Evolutionary conservation across 2,329 filamentous ascomycete genomes (phyloP).

Genomic region (Pseudopyrenochaeta lycopersici): DNA sequence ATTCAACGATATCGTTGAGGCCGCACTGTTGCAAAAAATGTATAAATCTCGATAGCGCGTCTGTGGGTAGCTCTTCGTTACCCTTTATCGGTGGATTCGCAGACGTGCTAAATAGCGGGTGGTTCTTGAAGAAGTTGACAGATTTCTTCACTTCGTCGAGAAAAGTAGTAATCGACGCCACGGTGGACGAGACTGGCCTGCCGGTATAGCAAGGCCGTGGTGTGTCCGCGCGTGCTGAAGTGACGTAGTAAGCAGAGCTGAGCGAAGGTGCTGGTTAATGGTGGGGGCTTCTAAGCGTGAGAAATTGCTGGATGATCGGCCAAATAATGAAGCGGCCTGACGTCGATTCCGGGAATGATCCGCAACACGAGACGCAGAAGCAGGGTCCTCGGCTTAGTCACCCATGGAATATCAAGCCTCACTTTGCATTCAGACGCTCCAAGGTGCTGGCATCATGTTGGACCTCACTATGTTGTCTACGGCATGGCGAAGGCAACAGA

Average conservation of each 20-base stretch:
- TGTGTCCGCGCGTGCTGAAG: slow-evolving; percentile 16
- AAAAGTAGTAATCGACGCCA: slow-evolving; percentile 46
- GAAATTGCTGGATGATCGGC: slow-evolving; percentile 17
- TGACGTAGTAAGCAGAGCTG: slow-evolving; percentile 25
- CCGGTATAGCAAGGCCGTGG: slow-evolving; percentile 22
- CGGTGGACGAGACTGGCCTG: slow-evolving; percentile 35
- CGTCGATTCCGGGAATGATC: slow-evolving; percentile 22
- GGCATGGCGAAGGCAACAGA: no score
- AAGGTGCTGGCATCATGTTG: neutral
- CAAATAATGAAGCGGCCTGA: slow-evolving; percentile 29
- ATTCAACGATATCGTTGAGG: slow-evolving; percentile 30
- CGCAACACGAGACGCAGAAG: slow-evolving; percentile 11
- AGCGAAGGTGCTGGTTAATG: slow-evolving; percentile 22
- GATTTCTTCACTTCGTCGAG: slow-evolving; percentile 49
- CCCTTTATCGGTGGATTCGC: slow-evolving; percentile 20
- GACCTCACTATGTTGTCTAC: no score
- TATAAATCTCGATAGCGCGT: slow-evolving; percentile 28
- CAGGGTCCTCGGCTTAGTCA: slow-evolving; percentile 23
- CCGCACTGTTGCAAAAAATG: slow-evolving; percentile 28
- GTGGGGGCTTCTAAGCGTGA: slow-evolving; percentile 25
- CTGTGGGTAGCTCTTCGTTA: slow-evolving; percentile 17
- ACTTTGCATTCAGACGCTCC: neutral
- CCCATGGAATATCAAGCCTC: neutral
- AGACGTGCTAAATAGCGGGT: slow-evolving; percentile 37
- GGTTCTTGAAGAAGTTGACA: slow-evolving; percentile 43